Evolutionary conservation across 2,329 filamentous ascomycete species (phyloP).

Genomic region (Aquanectria penicillioides): DNA sequence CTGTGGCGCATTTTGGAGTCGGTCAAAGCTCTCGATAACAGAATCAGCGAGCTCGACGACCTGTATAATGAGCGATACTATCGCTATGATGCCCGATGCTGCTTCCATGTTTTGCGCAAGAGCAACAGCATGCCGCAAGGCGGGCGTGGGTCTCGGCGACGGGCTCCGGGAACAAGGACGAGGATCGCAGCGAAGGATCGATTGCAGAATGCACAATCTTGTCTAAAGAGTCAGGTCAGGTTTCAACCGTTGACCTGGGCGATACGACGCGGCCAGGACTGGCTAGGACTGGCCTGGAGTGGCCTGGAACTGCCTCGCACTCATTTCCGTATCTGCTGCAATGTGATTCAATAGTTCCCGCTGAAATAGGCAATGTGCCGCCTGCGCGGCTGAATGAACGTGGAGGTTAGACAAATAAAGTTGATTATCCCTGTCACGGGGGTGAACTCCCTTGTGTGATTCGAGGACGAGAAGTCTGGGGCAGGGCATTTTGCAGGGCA

Average conservation of each 20-base stretch:
- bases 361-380: background rate
- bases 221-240: too few species aligned
- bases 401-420: background rate
- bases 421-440: slow-evolving; percentile 4
- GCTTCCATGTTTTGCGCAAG: slow-evolving; percentile 8
- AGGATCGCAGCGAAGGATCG: background rate
- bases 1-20: slow-evolving; percentile 19
- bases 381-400: background rate
- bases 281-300: background rate
- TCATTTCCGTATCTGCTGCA: slow-evolving; percentile 4
- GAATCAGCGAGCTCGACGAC: slow-evolving; percentile 17
- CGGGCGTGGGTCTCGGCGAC: background rate
- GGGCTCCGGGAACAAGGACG: background rate
- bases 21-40: slow-evolving; percentile 20
- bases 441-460: slow-evolving; percentile 15
- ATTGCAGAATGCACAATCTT: too few species aligned
- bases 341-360: background rate
- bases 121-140: slow-evolving; percentile 5
- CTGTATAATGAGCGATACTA: slow-evolving; percentile 12
- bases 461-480: slow-evolving; percentile 1
- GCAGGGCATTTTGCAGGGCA: too few species aligned
- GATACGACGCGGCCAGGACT: background rate
- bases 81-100: slow-evolving; percentile 1
- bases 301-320: slow-evolving; percentile 1
- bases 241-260: background rate